Evolutionary conservation across 2,329 filamentous ascomycete species (phyloP).

Genomic region (Claviceps africana): DNA sequence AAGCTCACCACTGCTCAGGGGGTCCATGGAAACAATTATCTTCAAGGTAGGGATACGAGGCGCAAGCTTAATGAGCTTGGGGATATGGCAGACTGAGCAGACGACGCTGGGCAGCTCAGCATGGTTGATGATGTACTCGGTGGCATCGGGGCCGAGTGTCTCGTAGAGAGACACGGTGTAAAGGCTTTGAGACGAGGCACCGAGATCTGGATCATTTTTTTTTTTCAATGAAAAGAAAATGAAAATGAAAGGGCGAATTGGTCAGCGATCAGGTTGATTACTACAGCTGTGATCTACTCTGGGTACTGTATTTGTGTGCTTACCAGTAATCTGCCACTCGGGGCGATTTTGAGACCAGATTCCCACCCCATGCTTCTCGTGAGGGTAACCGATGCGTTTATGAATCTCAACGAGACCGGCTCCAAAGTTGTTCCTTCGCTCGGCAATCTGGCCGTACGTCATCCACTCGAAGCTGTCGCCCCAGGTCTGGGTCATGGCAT

Average conservation of each 20-base stretch:
- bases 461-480: slow-evolving; percentile 68
- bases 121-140: slow-evolving; percentile 94
- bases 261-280: not conserved
- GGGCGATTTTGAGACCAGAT: slow-evolving; percentile 76
- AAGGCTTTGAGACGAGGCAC: slow-evolving; percentile 71
- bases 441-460: slow-evolving; percentile 65
- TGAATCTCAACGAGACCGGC: slow-evolving; percentile 75
- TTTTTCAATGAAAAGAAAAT: not conserved
- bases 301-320: slow-evolving; percentile 5
- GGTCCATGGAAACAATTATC: slow-evolving; percentile 75
- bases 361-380: slow-evolving; percentile 57
- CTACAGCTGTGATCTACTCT: not conserved
- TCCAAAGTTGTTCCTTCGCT: slow-evolving; percentile 71
- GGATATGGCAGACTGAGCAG: slow-evolving; percentile 68
- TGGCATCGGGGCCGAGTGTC: slow-evolving; percentile 79
- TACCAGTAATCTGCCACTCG: slow-evolving; percentile 75
- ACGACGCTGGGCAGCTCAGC: slow-evolving; percentile 61
- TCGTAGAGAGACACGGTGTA: slow-evolving; percentile 93
- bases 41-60: slow-evolving; percentile 69
- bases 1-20: slow-evolving; percentile 65
- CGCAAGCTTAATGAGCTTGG: slow-evolving; percentile 64
- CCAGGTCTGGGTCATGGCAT: slow-evolving; percentile 57
- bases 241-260: not conserved
- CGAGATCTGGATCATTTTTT: slow-evolving; percentile 50
- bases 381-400: slow-evolving; percentile 50